Percentiles rank a stretch among this genome's conserved stretches.
These are phyloP conservation scores for Heimioporus sp. DNA, from an alignment of 768 basidiomycete species.

Conservation along the genomic window DNA sequence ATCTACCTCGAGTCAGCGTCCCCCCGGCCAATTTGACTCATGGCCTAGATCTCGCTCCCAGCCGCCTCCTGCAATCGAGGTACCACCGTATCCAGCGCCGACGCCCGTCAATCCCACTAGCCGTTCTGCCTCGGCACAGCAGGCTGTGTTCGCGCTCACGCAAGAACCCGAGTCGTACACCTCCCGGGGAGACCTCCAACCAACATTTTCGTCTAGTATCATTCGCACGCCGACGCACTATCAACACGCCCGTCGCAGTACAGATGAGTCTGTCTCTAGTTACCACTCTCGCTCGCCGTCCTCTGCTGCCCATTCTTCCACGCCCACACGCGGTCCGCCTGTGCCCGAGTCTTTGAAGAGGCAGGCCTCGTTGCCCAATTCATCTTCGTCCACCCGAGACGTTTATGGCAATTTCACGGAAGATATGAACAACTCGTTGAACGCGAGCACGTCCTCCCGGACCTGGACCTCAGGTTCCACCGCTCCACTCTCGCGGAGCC, in stretches of 20 bases:
- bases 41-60: constrained; percentile 25
- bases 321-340: constrained; percentile 18
- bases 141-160: constrained; percentile 16
- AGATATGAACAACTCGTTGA: constrained; percentile 21
- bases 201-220: constrained; percentile 69
- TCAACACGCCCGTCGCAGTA: constrained; percentile 23
- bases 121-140: constrained; percentile 14
- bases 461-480: constrained; percentile 9
- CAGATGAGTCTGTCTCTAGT: constrained; percentile 19
- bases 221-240: constrained; percentile 71
- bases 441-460: constrained; percentile 15
- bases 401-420: constrained; percentile 25
- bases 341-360: constrained; percentile 20
- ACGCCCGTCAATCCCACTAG: constrained; percentile 15
- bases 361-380: constrained; percentile 26
- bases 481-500: constrained; percentile 22
- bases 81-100: constrained; percentile 30
- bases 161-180: constrained; percentile 48
- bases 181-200: constrained; percentile 48
- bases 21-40: constrained; percentile 10
- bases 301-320: constrained; percentile 11
- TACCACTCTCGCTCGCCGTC: constrained; percentile 26
- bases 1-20: constrained; percentile 17
- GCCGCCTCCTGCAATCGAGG: constrained; percentile 13
- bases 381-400: constrained; percentile 18